Base-by-base conservation (phyloP, 805 yeast genomes). In the Cyberlindnera lachancei region DNA sequence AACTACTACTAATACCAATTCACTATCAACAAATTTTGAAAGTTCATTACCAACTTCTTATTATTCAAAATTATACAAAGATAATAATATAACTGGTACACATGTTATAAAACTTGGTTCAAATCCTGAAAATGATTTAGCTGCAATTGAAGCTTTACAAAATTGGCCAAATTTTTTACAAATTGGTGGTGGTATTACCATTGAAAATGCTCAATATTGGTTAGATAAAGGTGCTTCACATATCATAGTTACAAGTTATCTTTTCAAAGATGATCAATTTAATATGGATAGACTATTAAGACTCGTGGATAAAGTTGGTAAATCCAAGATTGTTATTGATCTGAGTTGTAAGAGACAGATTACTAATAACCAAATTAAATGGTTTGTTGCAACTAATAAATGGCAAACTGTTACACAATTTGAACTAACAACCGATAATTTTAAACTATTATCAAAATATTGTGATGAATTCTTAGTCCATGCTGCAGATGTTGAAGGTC, bases 401-500 rank as follows among this genome's bases (percentile, higher is more conserved):
- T 92, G 99, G 99, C 96, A 88, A 55, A 82, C 88, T 0, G 58
- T 88, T 18, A 92, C 99, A 0, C 68, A 68, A 24, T 67, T 77
- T 27, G 68, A 61, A 34, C 63, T 92, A 33, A 64, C 63, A 30
- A 53, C 56, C 30, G 70, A 68, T 17, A 69, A 81, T 18, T 69
- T 92, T 37, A 52, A 46, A 4, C 38, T 56, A 29, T 65, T 92
- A 24, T 58, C 79, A 7, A 35, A 63, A 30, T 84, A 79, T 58
- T 85, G 96, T 48, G 70, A 75, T 42, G 98, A 92, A 59, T 84
- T 90, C 50, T 61, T 92, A 33, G 79, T 92, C 13, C 99, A 92
- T 60, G 98, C 98, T 4, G 99, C 98, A 0, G 98, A 92, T 57
- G 97, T 92, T 4, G 99, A 92, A 58, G 99, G 99, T 0, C 65